A percentile compares a stretch with the other conserved stretches of the same genome.
Evolutionary conservation across 352 stramenopile species (phyloP).

Genomic region (Aphanomyces invadans): DNA sequence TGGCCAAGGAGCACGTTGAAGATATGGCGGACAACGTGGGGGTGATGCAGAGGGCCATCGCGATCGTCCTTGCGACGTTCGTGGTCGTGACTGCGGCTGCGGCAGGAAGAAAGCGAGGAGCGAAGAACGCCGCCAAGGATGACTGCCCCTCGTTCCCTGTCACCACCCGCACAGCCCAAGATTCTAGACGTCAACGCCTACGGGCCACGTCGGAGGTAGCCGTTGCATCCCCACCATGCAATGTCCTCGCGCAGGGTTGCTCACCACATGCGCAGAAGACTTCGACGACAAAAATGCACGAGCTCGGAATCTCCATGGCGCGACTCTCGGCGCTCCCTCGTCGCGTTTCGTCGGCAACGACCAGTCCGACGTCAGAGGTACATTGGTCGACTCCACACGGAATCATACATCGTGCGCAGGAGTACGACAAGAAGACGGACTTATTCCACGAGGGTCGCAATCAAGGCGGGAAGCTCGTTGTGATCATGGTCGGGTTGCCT

Average conservation of each 20-base stretch:
- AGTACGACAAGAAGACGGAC: slow-evolving; percentile 22
- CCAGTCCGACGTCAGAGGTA: slow-evolving; percentile 8
- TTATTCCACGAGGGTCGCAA: slow-evolving; percentile 13
- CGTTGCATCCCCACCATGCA: no score
- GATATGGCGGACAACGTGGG: no score
- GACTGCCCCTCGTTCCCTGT: no score
- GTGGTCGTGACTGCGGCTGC: no score
- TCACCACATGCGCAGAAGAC: not conserved
- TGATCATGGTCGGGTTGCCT: slow-evolving; percentile 93
- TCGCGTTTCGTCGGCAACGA: not conserved
- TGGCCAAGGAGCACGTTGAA: no score
- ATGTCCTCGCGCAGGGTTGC: not conserved
- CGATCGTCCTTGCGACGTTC: no score
- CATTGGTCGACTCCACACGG: not conserved
- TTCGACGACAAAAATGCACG: slow-evolving; percentile 12
- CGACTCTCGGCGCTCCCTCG: slow-evolving; percentile 5
- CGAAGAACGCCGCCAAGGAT: no score
- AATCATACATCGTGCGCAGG: not conserved
- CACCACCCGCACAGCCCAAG: no score
- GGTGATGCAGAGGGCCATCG: no score
- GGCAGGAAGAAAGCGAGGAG: no score
- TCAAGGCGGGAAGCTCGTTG: slow-evolving; percentile 72
- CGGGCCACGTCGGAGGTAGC: no score
- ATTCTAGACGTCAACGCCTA: no score
- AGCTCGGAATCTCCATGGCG: slow-evolving; percentile 13